phyloP scores from a whole-genome alignment of 768 basidiomycete species.

The Psilocybe azurescens region DNA sequence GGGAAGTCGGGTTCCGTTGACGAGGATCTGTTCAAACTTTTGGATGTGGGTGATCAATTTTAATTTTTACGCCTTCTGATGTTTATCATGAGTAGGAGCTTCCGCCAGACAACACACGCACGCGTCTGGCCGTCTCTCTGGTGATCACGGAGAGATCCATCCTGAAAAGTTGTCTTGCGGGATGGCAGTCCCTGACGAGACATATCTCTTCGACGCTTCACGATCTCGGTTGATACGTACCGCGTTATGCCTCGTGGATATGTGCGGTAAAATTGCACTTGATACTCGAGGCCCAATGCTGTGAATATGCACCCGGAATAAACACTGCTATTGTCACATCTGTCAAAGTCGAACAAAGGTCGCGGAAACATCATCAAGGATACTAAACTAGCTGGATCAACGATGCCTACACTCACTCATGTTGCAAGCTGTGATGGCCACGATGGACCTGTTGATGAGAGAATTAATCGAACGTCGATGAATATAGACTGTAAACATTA shows the following conservation, averaged over 20 bases:
- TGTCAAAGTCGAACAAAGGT: neutral
- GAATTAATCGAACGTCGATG: neutral
- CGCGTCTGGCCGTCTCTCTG: slow-evolving; percentile 49
- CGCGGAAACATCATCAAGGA: neutral
- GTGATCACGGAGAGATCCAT: slow-evolving; percentile 57
- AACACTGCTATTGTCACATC: neutral
- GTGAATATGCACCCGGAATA: neutral
- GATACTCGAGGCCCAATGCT: neutral
- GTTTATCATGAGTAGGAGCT: slow-evolving; percentile 36
- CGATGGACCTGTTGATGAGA: neutral
- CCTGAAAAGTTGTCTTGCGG: slow-evolving; percentile 53
- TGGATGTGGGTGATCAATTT: slow-evolving; percentile 36
- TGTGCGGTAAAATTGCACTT: neutral
- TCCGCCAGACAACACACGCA: slow-evolving; percentile 40
- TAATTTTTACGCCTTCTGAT: slow-evolving; percentile 12
- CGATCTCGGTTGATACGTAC: neutral
- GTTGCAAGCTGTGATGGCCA: neutral
- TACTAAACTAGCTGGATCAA: neutral
- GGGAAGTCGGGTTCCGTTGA: slow-evolving; percentile 30
- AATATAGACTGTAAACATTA: neutral
- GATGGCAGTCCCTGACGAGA: slow-evolving; percentile 36
- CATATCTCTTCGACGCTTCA: neutral
- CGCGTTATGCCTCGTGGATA: neutral
- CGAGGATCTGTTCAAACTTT: slow-evolving; percentile 37
- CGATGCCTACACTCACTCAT: neutral